Base-by-base conservation (phyloP, 2,329 filamentous ascomycete genomes). In the Nigrograna mackinnonii region DNA sequence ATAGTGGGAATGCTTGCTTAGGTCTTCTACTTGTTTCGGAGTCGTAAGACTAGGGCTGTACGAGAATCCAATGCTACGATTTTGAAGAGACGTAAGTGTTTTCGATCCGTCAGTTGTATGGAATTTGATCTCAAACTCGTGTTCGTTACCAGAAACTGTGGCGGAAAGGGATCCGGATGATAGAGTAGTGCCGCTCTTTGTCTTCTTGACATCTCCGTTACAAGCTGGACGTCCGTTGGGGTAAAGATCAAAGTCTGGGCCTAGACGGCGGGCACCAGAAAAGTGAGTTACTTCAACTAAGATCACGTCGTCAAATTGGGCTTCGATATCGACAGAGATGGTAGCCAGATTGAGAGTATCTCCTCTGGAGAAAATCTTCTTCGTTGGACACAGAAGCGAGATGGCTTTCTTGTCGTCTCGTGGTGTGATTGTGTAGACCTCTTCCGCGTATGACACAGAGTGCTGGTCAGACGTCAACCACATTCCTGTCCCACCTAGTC, bases 361-460 rank as follows among this genome's bases (percentile, higher is more conserved):
- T 14, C 79, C 78, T 31, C 81, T 72, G 3, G 68, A 71, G 26
- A 69, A 66, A 42, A 84, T 79, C 55, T 80, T 77, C 46, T 68
- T 72, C 2, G 79, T 82, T 7, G 82, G 81, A 49, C 80, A 84
- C 1, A 84, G 67, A 13, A 84, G 70, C 18, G 72, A 76, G 35
- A 83, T 42, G 5, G 75, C 75, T 47, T 74, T 76, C 5, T 72
- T 71, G 38, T 71, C 65, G 28, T 62, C 46, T 1, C 71, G 75
- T 36, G 74, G 64, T 4, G 71, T 75, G 38, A 79, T 68, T 6
- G 75, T 73, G 57, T 82, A 78, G 13, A 86, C 72, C 47, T 86
- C 82, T 64, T 86, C 83, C 22, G 83, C 84, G 53, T 86, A 86
- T 57, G 85, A 80, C 19, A 83, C 74, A 37, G 74, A 72, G 60